Conservation (phyloP, 2,329 filamentous ascomycete species). For the Orbilia brochopaga region DNA sequence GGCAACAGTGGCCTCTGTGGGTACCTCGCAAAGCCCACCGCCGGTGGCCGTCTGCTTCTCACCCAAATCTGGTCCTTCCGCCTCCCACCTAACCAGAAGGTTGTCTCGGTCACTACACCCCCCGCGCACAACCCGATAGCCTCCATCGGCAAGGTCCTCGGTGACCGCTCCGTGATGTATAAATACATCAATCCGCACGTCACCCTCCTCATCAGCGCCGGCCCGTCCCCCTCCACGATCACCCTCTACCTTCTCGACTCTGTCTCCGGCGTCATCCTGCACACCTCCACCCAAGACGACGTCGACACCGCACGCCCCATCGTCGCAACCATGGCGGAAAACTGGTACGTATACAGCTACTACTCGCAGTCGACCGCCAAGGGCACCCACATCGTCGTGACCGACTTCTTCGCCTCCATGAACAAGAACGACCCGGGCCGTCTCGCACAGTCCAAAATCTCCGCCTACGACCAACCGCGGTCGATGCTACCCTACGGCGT, state of each 20-base stretch:
- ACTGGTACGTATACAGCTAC: conserved; percentile 92
- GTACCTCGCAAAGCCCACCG: conserved; percentile 41
- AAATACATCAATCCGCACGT: conserved; percentile 91
- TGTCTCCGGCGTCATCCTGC: conserved; percentile 79
- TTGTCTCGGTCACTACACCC: conserved; percentile 71
- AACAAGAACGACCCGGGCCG: conserved; percentile 82
- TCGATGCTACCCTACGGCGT: conserved; percentile 73
- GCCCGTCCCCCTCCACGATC: conserved; percentile 67
- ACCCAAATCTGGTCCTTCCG: conserved; percentile 73
- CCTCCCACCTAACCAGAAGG: conserved; percentile 69
- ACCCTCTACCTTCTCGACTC: conserved; percentile 83
- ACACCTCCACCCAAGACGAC: conserved; percentile 72
- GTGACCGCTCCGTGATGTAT: conserved; percentile 90
- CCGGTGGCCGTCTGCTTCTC: conserved; percentile 57
- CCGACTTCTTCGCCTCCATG: conserved; percentile 88
- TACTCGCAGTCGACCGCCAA: conserved; percentile 68
- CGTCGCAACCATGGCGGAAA: conserved; percentile 81
- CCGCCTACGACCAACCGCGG: conserved; percentile 72
- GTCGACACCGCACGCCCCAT: conserved; percentile 78
- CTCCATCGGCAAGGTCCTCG: conserved; percentile 91
- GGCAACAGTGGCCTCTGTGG: conserved; percentile 28
- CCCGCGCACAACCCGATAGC: conserved; percentile 84
- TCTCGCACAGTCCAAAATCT: conserved; percentile 74
- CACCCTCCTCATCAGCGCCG: conserved; percentile 67
- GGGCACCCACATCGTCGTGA: conserved; percentile 83